Conservation (phyloP, 2,329 filamentous ascomycete species). For the Xylariales sp. region DNA sequence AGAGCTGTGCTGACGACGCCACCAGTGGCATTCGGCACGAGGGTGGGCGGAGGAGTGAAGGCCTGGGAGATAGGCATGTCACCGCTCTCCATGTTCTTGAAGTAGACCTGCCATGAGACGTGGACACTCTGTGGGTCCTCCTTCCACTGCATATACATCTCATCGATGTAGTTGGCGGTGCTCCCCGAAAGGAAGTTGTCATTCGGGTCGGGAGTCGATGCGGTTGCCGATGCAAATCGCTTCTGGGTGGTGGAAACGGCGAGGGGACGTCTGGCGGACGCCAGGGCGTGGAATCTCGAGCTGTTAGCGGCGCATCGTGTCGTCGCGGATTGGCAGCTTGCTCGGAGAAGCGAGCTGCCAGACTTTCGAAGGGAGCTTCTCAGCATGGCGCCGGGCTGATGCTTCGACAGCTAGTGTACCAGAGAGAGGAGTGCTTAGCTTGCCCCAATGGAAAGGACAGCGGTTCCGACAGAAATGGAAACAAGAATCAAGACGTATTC, state of each 20-base stretch:
- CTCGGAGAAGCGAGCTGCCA: constrained; percentile 58
- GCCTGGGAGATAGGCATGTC: constrained; percentile 97
- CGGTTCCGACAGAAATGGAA: too few relatives aligned
- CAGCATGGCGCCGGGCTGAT: constrained; percentile 59
- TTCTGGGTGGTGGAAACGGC: constrained; percentile 43
- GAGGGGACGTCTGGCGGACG: constrained; percentile 44
- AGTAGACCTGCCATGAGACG: constrained; percentile 98
- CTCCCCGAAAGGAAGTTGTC: constrained; percentile 96
- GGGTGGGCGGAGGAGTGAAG: constrained; percentile 90
- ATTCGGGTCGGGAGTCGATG: constrained; percentile 68
- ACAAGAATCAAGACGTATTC: too few relatives aligned
- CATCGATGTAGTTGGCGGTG: constrained; percentile 98
- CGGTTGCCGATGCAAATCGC: constrained; percentile 50
- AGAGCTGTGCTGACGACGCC: constrained; percentile 67
- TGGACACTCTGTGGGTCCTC: constrained; percentile 89
- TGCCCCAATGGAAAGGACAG: constrained; percentile 6
- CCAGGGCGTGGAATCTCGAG: constrained; percentile 39
- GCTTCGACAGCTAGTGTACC: constrained; percentile 19
- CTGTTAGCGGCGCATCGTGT: constrained; percentile 28
- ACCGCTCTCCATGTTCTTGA: constrained; percentile 98
- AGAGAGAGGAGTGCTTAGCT: constrained; percentile 10
- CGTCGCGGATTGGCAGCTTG: constrained; percentile 41
- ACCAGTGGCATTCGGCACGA: constrained; percentile 77
- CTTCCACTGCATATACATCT: constrained; percentile 99
- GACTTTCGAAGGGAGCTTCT: constrained; percentile 63